Evolutionary conservation across 768 basidiomycete genomes (phyloP).

Genomic region (Xerocomus brunneocitrinus): DNA sequence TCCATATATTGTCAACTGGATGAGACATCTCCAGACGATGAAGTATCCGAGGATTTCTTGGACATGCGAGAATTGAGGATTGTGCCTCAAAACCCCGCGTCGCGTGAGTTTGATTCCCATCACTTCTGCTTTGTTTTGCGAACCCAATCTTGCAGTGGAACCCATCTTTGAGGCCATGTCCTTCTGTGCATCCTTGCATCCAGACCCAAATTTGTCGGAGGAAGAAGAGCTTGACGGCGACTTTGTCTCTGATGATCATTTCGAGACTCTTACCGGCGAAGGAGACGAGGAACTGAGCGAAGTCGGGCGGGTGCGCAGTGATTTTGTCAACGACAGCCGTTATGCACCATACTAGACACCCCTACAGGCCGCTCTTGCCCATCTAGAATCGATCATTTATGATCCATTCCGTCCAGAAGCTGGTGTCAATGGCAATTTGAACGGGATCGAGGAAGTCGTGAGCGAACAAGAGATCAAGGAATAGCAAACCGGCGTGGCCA

Average conservation of each 20-base stretch:
- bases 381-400: slow-evolving; percentile 79
- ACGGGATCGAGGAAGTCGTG: slow-evolving; percentile 12
- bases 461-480: slow-evolving; percentile 11
- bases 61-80: slow-evolving; percentile 82
- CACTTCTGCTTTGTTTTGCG: not conserved
- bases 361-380: slow-evolving; percentile 69
- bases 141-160: slow-evolving; percentile 51
- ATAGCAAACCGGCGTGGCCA: not conserved
- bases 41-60: slow-evolving; percentile 33
- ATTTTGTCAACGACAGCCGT: slow-evolving; percentile 73
- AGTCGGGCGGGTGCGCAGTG: slow-evolving; percentile 91
- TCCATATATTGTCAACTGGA: slow-evolving; percentile 95
- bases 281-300: slow-evolving; percentile 73
- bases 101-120: slow-evolving; percentile 47
- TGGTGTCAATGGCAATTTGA: slow-evolving; percentile 13
- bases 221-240: slow-evolving; percentile 49
- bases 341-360: slow-evolving; percentile 80
- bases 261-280: slow-evolving; percentile 50
- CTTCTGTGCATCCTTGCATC: slow-evolving; percentile 78
- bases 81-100: slow-evolving; percentile 51
- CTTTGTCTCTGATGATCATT: slow-evolving; percentile 47
- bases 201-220: slow-evolving; percentile 48
- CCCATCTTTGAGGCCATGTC: slow-evolving; percentile 85
- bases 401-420: slow-evolving; percentile 35
- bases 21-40: slow-evolving; percentile 45